Percentiles rank a stretch among this genome's conserved stretches.
Evolutionary conservation across 2,329 filamentous ascomycete genomes (phyloP).

Genomic region (Rhynchosporium secalis): DNA sequence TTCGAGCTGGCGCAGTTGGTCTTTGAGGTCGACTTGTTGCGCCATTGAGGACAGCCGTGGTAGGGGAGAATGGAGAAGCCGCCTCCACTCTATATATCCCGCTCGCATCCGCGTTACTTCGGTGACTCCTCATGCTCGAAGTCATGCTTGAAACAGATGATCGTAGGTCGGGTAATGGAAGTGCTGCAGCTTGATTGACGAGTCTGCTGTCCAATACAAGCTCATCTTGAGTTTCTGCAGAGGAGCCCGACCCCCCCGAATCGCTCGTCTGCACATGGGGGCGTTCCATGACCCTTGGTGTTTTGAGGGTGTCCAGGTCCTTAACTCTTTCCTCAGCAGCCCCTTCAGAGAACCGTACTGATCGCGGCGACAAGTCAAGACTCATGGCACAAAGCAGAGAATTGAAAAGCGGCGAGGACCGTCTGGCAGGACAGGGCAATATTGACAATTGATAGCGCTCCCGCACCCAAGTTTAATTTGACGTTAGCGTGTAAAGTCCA

Average conservation of each 20-base stretch:
- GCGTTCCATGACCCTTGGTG: slow-evolving; percentile 39
- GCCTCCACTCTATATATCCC: slow-evolving; percentile 25
- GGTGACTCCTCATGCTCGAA: slow-evolving; percentile 44
- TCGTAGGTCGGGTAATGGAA: slow-evolving; percentile 33
- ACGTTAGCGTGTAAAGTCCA: slow-evolving; percentile 16
- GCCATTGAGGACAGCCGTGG: slow-evolving; percentile 44
- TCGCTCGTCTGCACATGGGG: slow-evolving; percentile 42
- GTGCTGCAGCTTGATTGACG: slow-evolving; percentile 28
- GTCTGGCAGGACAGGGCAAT: slow-evolving; percentile 8
- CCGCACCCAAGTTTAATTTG: slow-evolving; percentile 19
- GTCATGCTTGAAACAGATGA: slow-evolving; percentile 33
- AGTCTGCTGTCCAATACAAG: slow-evolving; percentile 22
- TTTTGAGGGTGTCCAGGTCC: slow-evolving; percentile 46
- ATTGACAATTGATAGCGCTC: slow-evolving; percentile 22
- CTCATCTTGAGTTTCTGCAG: slow-evolving; percentile 41
- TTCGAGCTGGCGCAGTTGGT: slow-evolving; percentile 68
- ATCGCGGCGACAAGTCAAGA: slow-evolving; percentile 52
- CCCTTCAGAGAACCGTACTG: slow-evolving; percentile 56
- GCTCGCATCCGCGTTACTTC: slow-evolving; percentile 43
- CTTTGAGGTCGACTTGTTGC: slow-evolving; percentile 59
- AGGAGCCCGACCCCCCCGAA: slow-evolving; percentile 50
- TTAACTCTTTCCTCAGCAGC: slow-evolving; percentile 48
- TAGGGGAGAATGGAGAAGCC: slow-evolving; percentile 30
- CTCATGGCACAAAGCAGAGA: slow-evolving; percentile 30
- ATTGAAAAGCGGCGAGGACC: neutral